Base-by-base conservation (phyloP, 768 basidiomycete species). In the Boletus pseudo-olivaceus region DNA sequence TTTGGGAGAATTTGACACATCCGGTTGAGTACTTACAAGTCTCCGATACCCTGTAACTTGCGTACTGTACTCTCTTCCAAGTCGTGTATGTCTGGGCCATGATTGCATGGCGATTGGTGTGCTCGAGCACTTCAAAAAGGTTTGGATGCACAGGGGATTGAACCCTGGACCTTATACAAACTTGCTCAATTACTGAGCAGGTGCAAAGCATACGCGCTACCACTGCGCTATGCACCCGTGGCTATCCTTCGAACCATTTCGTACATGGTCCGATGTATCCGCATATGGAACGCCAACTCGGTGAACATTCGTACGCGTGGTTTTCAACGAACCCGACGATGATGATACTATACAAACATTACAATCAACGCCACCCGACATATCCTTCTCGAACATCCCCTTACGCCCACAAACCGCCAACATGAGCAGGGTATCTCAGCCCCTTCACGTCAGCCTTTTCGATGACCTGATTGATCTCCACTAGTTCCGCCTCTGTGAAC, bases 151-250 rank as follows among this genome's bases (percentile, higher is more conserved):
- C 72, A 73, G 72, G 73, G 71, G 72, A 72, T 72, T 73, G 71
- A 72, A 73, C 71, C 72, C 71, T 72, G 71, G 72, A 71, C 72
- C 71, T 73, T 64, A 74, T 73, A 74, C 72, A 73, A 55, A 29
- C 60, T 52, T 48, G 47, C 57, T 63, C 43, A 33, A 1, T 42
- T 20, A 11, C 11, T 15, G 55, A 56, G 63, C 49, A 1, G 26
- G 7, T 73, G 72, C 72, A 73, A 73, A 73, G 72, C 73, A 73
- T 73, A 64, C 73, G 72, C 73, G 72, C 72, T 73, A 73, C 72
- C 72, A 73, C 64, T 65, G 64, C 62, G 64, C 65, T 67, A 65
- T 53, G 65, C 55, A 65, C 64, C 64, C 64, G 30, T 34, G 11
- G 4, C 5, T 1, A 6, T 2, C 2, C 0, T 4, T 17, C 6